Base-by-base conservation (phyloP, 495 filamentous ascomycete species). In the Neurospora discreta region DNA sequence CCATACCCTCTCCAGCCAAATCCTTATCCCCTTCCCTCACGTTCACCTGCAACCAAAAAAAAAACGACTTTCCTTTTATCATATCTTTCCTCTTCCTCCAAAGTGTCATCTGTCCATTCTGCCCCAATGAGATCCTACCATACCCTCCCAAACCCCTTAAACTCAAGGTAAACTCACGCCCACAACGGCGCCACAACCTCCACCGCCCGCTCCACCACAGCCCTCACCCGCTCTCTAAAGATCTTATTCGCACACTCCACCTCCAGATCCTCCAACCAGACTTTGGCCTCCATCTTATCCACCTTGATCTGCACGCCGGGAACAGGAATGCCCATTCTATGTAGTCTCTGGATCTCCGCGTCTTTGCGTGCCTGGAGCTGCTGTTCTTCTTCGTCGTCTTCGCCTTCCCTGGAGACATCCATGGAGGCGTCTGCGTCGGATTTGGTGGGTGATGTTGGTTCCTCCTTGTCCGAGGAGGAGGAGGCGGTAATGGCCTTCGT, bases 241-340 rank as follows among this genome's bases (percentile, higher is more conserved):
- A 92, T 87, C 74, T 87, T 82, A 74, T 90, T 92, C 38, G 80
- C 82, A 79, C 94, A 94, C 80, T 98, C 96, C 0, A 99, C 92
- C 75, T 95, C 92, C 67, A 98, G 78, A 67, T 89, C 87, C 84
- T 98, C 95, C 39, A 99, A 85, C 94, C 93, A 98, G 8, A 99
- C 91, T 60, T 86, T 90, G 6, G 94, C 95, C 71, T 92, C 86
- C 79, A 94, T 89, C 80, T 92, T 94, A 77, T 97, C 95, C 5
- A 98, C 90, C 78, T 85, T 88, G 80, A 99, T 94, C 75, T 90
- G 88, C 3, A 99, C 83, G 0, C 95, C 95, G 0, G 95, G 96
- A 0, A 97, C 90, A 1, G 93, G 92, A 39, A 98, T 92, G 0
- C 94, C 94, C 10, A 97, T 80, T 68, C 87, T 86, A 71, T 93